Percentiles rank a stretch among this genome's conserved stretches.
Evolutionary conservation across 2,329 filamentous ascomycete species (phyloP).

Genomic region (Amesomyces nigricolor): DNA sequence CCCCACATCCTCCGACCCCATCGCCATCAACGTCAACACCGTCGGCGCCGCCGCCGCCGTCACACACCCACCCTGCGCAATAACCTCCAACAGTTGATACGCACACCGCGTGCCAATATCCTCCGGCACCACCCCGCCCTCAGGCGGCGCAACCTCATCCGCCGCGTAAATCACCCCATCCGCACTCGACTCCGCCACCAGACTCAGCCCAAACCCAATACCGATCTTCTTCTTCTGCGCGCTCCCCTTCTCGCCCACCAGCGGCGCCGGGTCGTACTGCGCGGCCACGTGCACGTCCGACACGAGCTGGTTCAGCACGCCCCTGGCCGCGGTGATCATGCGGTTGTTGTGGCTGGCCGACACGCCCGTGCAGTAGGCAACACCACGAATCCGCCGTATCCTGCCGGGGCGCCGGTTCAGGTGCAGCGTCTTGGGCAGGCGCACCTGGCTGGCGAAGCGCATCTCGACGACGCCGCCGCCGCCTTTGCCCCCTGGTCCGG

Average conservation of each 20-base stretch:
- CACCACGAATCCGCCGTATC: constrained; percentile 83
- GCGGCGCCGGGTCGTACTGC: constrained; percentile 63
- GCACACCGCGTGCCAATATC: constrained; percentile 86
- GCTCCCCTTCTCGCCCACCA: constrained; percentile 51
- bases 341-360: constrained; percentile 88
- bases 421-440: constrained; percentile 90
- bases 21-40: constrained; percentile 86
- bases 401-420: constrained; percentile 73
- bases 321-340: constrained; percentile 87
- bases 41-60: constrained; percentile 65
- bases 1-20: constrained; percentile 95
- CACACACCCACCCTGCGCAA: constrained; percentile 77
- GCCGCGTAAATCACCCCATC: constrained; percentile 79
- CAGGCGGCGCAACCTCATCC: constrained; percentile 68
- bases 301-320: constrained; percentile 78
- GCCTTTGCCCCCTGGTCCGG: constrained; percentile 66
- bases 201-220: constrained; percentile 82
- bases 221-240: constrained; percentile 61
- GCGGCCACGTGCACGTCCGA: constrained; percentile 87
- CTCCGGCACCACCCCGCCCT: constrained; percentile 79
- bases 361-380: constrained; percentile 90
- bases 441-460: constrained; percentile 86
- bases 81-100: constrained; percentile 78
- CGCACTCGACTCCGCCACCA: constrained; percentile 88
- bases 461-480: constrained; percentile 92